phyloP scores from a whole-genome alignment of 306 rosid species.

The Trichosanthes cucumerina region DNA sequence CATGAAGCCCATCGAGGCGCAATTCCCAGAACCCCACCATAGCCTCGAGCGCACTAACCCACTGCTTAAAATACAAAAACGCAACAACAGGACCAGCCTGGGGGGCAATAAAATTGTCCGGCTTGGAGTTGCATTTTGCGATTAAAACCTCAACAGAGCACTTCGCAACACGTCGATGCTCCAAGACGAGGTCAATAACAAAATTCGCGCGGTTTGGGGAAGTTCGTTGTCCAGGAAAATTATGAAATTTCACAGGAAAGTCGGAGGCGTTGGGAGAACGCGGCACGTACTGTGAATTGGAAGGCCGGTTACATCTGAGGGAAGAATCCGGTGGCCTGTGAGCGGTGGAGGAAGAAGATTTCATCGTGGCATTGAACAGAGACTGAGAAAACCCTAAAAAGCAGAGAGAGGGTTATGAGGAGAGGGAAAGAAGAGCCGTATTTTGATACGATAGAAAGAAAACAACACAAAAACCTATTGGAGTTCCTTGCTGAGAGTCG shows the following conservation, averaged over 20 bases:
- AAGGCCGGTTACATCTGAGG: background rate
- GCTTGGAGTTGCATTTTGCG: slow-evolving; percentile 22
- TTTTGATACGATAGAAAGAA: background rate
- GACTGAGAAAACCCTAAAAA: background rate
- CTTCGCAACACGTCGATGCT: background rate
- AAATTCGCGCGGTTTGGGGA: slow-evolving; percentile 23
- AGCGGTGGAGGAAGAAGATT: background rate
- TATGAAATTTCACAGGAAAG: background rate
- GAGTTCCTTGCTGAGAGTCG: background rate
- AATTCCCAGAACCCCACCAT: slow-evolving; percentile 48
- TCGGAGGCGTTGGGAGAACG: background rate
- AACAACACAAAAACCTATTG: background rate
- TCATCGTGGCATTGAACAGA: background rate
- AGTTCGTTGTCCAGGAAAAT: background rate
- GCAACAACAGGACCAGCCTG: slow-evolving; percentile 23
- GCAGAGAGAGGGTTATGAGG: background rate
- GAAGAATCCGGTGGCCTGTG: slow-evolving; percentile 7
- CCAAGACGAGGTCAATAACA: slow-evolving; percentile 25
- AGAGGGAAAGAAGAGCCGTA: background rate
- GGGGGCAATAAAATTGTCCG: slow-evolving; percentile 9
- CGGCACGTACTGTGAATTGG: background rate
- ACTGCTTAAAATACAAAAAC: slow-evolving; percentile 28
- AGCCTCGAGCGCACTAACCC: slow-evolving; percentile 50
- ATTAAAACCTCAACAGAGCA: slow-evolving; percentile 27
- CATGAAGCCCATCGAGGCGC: slow-evolving; percentile 38